Conservation (phyloP, 108 stramenopile species). For the Skeletonema marinoi region DNA sequence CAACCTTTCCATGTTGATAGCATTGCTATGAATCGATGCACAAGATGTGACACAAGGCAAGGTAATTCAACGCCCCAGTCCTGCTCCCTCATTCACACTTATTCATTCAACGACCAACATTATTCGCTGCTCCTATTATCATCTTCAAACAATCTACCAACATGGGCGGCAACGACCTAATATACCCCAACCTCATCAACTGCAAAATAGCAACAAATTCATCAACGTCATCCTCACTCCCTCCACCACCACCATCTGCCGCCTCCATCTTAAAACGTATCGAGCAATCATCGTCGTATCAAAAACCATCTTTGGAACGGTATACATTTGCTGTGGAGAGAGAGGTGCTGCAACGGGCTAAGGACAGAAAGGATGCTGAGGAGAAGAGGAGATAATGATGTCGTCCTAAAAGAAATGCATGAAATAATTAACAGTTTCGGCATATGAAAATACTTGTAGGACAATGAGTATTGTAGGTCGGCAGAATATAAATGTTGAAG, state of each 20-base stretch:
- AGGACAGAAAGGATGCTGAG: not conserved
- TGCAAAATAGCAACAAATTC: not conserved
- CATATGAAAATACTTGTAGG: too few relatives aligned
- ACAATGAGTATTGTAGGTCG: too few relatives aligned
- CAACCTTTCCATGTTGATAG: not conserved
- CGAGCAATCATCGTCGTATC: not conserved
- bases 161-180: not conserved
- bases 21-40: not conserved
- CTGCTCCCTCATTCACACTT: too few relatives aligned
- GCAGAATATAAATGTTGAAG: too few relatives aligned
- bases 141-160: not conserved
- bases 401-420: constrained; percentile 1
- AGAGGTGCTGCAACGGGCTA: constrained; percentile 5
- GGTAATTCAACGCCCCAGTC: too few relatives aligned
- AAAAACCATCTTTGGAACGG: not conserved
- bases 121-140: not conserved
- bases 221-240: not conserved
- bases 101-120: too few relatives aligned
- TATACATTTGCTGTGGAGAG: constrained; percentile 9
- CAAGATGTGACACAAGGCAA: too few relatives aligned
- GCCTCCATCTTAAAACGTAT: not conserved
- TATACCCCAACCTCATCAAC: constrained; percentile 7
- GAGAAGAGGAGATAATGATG: not conserved
- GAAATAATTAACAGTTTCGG: too few relatives aligned
- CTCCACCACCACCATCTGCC: constrained; percentile 7